Evolutionary conservation across 768 basidiomycete genomes (phyloP).

Genomic region (Amanita molliuscula): DNA sequence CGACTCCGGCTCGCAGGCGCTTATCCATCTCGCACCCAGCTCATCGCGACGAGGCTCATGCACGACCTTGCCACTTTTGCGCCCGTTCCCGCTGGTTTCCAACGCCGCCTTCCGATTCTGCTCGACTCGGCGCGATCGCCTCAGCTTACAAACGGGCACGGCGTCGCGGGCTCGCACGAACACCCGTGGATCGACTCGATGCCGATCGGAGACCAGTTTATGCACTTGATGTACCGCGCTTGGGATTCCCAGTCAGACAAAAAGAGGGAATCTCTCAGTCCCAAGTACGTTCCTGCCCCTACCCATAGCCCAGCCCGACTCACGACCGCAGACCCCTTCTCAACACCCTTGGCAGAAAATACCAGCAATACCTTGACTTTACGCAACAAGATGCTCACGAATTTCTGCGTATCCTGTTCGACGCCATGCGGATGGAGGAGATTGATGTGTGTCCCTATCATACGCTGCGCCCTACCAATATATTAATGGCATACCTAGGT

Average conservation of each 20-base stretch:
- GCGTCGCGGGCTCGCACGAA: conserved; percentile 40
- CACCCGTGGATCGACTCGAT: conserved; percentile 46
- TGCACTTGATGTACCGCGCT: conserved; percentile 46
- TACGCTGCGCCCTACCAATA: not conserved
- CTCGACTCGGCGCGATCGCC: conserved; percentile 47
- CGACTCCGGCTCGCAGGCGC: not conserved
- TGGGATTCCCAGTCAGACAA: conserved; percentile 52
- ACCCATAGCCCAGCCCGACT: not conserved
- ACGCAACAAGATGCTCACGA: conserved; percentile 96
- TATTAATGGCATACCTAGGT: conserved; percentile 30
- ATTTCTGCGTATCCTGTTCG: conserved; percentile 79
- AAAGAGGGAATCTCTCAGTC: conserved; percentile 46
- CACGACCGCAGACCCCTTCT: conserved; percentile 43
- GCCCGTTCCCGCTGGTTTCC: conserved; percentile 32
- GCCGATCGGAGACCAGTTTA: conserved; percentile 63
- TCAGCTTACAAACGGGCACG: conserved; percentile 58
- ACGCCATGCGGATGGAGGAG: conserved; percentile 94
- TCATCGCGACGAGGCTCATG: conserved; percentile 55
- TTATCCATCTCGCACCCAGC: not conserved
- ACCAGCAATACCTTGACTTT: conserved; percentile 92
- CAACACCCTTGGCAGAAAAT: conserved; percentile 64
- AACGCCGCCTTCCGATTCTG: conserved; percentile 27
- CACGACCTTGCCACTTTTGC: conserved; percentile 47
- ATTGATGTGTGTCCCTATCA: conserved; percentile 49
- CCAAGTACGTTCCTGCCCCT: conserved; percentile 39